phyloP scores from a whole-genome alignment of 306 rosid species.

The Corylus heterophylla region DNA sequence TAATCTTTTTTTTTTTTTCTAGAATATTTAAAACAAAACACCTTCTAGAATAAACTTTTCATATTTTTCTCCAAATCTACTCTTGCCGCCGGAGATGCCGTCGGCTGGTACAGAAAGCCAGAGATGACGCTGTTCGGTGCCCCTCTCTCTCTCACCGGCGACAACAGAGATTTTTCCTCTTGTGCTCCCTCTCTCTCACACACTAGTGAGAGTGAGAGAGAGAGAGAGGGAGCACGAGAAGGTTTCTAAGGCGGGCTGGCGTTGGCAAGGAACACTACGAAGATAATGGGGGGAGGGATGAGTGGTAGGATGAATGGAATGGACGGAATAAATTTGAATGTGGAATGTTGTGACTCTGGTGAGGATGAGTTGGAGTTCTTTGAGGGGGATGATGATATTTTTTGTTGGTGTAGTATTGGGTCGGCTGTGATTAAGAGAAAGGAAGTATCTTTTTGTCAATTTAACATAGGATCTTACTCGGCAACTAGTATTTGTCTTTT shows the following conservation, averaged over 20 bases:
- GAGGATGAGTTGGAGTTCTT: conserved; percentile 43
- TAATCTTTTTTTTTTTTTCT: too few species aligned
- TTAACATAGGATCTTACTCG: background rate
- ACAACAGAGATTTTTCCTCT: too few species aligned
- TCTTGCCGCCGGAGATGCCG: too few species aligned
- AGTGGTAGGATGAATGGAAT: conserved; percentile 12
- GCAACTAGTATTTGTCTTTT: background rate
- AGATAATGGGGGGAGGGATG: conserved; percentile 29
- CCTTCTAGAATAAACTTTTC: too few species aligned
- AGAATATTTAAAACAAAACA: too few species aligned
- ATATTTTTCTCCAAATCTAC: too few species aligned
- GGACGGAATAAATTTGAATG: background rate
- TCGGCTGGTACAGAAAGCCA: too few species aligned
- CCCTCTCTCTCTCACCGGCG: too few species aligned
- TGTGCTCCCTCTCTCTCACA: too few species aligned
- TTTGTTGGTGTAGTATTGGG: conserved; percentile 31
- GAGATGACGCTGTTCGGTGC: too few species aligned
- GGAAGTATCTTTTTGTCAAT: background rate
- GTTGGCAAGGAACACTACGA: conserved; percentile 33
- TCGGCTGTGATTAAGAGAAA: background rate
- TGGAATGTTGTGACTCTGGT: conserved; percentile 5
- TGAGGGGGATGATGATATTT: conserved; percentile 45
- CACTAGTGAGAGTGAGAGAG: too few species aligned
- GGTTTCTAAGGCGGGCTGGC: conserved; percentile 21
- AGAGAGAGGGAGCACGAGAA: too few species aligned